phyloP scores from a whole-genome alignment of 1,284 basidiomycete species.

The Cryptococcus hybrid region DNA sequence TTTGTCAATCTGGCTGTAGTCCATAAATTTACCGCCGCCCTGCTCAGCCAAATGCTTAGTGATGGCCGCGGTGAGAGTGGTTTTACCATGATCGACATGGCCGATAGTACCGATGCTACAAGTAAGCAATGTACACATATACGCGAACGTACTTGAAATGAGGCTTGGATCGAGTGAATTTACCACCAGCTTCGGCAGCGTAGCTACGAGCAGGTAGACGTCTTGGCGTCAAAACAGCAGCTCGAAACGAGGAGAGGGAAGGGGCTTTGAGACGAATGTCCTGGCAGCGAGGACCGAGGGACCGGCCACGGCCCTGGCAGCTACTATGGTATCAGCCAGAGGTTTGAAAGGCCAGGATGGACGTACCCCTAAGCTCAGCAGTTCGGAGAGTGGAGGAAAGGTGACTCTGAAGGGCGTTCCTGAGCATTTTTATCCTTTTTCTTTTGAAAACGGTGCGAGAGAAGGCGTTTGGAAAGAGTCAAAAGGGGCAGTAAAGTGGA shows the following conservation, averaged over 20 bases:
- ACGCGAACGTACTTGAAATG: conserved; percentile 70
- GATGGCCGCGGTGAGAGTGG: conserved; percentile 97
- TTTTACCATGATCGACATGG: conserved; percentile 93
- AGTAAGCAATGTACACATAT: conserved; percentile 2
- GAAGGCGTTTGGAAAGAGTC: neutral
- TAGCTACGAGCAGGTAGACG: conserved; percentile 41
- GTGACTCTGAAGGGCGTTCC: conserved; percentile 11
- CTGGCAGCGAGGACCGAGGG: conserved; percentile 26
- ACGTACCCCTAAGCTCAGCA: conserved; percentile 18
- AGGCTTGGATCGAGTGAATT: conserved; percentile 82
- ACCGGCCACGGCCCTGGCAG: conserved; percentile 28
- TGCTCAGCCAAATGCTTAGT: conserved; percentile 90
- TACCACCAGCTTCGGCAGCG: conserved; percentile 62
- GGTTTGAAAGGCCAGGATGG: neutral
- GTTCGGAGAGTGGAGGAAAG: conserved; percentile 13
- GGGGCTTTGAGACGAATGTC: conserved; percentile 21
- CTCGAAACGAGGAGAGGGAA: conserved; percentile 15
- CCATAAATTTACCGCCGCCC: conserved; percentile 86
- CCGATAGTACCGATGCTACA: conserved; percentile 83
- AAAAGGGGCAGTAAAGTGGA: no score
- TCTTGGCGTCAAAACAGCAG: conserved; percentile 17
- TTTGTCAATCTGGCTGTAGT: conserved; percentile 98
- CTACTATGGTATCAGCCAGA: neutral
- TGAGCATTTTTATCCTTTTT: conserved; percentile 11
- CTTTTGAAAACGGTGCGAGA: neutral